These are phyloP conservation scores for Fermentozyma sake DNA, from an alignment of 1,139 yeast genomes.

Conservation along the genomic window DNA sequence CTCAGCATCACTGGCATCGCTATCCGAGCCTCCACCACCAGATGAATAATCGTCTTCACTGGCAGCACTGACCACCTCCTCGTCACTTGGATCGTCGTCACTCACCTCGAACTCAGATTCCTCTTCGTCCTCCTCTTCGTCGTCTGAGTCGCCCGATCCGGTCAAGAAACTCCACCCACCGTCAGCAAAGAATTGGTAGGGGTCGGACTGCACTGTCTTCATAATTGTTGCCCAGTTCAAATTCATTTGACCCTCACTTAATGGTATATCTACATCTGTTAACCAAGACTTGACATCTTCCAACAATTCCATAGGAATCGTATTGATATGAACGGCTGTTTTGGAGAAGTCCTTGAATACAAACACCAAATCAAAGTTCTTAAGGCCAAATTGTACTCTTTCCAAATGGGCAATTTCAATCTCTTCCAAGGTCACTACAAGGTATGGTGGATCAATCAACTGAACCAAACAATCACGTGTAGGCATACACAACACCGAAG, in stretches of 20 bases:
- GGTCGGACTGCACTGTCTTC: conserved; percentile 91
- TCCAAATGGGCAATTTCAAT: conserved; percentile 94
- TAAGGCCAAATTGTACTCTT: conserved; percentile 95
- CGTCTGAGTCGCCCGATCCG: conserved; percentile 62
- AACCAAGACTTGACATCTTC: conserved; percentile 96
- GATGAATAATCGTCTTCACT: conserved; percentile 41
- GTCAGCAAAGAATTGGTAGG: conserved; percentile 86
- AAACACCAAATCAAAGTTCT: conserved; percentile 93
- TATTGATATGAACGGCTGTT: conserved; percentile 89
- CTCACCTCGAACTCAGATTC: conserved; percentile 58
- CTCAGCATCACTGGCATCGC: conserved; percentile 37
- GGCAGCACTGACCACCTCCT: conserved; percentile 57
- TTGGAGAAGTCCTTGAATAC: conserved; percentile 85
- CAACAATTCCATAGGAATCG: conserved; percentile 87
- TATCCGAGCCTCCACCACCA: conserved; percentile 27
- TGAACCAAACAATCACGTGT: conserved; percentile 95
- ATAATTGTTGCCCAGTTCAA: conserved; percentile 94
- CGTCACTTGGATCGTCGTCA: conserved; percentile 72
- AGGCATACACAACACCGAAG: conserved; percentile 94
- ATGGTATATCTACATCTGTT: conserved; percentile 92
- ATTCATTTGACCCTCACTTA: conserved; percentile 91
- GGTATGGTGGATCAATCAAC: conserved; percentile 89
- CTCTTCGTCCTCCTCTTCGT: conserved; percentile 56
- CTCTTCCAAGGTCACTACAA: conserved; percentile 86
- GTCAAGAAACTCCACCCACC: conserved; percentile 97